Percentiles rank a stretch among this genome's conserved stretches.
Evolutionary conservation across 176 grass and related monocot genomes (phyloP).

Genomic region (Juncus inflexus): DNA sequence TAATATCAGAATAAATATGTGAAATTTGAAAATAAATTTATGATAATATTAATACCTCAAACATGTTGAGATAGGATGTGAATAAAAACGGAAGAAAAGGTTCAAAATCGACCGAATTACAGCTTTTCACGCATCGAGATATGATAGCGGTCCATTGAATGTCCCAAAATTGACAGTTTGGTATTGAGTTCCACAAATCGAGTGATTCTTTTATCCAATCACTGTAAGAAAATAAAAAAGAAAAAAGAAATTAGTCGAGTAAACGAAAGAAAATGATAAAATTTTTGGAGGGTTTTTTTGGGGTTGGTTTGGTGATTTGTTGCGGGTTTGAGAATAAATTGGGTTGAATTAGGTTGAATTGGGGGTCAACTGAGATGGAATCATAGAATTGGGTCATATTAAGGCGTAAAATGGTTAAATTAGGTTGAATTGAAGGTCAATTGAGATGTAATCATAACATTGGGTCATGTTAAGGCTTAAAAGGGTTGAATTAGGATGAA

Average conservation of each 20-base stretch:
- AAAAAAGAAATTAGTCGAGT: conserved; percentile 22
- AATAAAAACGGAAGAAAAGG: conserved; percentile 70
- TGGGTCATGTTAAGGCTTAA: too few relatives aligned
- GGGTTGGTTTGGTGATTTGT: too few relatives aligned
- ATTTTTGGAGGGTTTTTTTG: too few relatives aligned
- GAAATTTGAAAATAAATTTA: background rate
- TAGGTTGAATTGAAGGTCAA: too few relatives aligned
- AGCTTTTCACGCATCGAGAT: conserved; percentile 76
- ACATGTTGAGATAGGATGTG: conserved; percentile 82
- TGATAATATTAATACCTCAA: conserved; percentile 55
- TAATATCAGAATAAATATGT: too few relatives aligned
- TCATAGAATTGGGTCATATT: too few relatives aligned
- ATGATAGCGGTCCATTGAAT: conserved; percentile 85
- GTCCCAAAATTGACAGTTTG: conserved; percentile 98
- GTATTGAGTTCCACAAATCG: conserved; percentile 66
- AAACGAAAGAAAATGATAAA: background rate
- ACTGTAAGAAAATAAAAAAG: conserved; percentile 42
- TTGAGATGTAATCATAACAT: too few relatives aligned
- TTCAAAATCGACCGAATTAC: conserved; percentile 71
- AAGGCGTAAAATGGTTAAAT: too few relatives aligned
- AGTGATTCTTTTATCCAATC: conserved; percentile 67
- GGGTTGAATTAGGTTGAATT: too few relatives aligned
- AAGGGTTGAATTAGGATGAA: too few relatives aligned
- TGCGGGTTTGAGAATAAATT: too few relatives aligned
- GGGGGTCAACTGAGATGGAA: too few relatives aligned